Base-by-base conservation (phyloP, 2,329 filamentous ascomycete genomes). In the Cercospora zeina region DNA sequence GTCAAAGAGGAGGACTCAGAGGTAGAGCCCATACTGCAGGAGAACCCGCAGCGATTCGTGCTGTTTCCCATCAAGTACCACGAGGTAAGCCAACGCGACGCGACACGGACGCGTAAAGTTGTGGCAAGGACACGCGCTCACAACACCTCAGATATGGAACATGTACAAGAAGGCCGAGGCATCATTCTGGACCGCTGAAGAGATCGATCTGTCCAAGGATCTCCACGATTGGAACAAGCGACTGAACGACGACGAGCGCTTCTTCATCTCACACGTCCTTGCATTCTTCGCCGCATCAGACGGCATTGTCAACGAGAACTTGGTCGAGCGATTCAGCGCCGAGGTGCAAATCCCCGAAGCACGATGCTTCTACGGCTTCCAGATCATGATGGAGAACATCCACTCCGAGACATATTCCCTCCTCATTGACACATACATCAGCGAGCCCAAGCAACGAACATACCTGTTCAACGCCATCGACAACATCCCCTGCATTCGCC, bases 341-440 rank as follows among this genome's bases (percentile, higher is more conserved):
- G 95, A 99, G 80, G 93, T 99, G 31, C 95, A 99, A 81, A 88
- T 97, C 62, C 93, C 95, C 10, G 95, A 99, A 81, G 95, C 95
- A 68, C 92, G 95, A 74, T 99, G 95, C 87, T 99, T 99, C 85
- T 99, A 99, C 79, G 95, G 95, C 68, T 99, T 99, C 86, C 95
- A 99, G 83, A 97, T 97, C 83, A 99, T 99, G 95, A 97, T 99
- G 91, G 95, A 99, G 85, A 99, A 99, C 82, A 96, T 99, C 74
- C 95, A 99, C 85, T 97, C 95, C 14, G 95, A 99, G 83, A 99
- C 95, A 59, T 99, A 99, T 86, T 97, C 93, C 19, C 88, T 99
- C 36, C 88, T 99, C 76, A 99, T 99, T 77, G 95, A 99, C 78
- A 97, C 93, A 66, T 99, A 99, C 80, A 96, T 99, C 82, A 97